phyloP scores from a whole-genome alignment of 495 filamentous ascomycete genomes.

The Neurospora sp. region DNA sequence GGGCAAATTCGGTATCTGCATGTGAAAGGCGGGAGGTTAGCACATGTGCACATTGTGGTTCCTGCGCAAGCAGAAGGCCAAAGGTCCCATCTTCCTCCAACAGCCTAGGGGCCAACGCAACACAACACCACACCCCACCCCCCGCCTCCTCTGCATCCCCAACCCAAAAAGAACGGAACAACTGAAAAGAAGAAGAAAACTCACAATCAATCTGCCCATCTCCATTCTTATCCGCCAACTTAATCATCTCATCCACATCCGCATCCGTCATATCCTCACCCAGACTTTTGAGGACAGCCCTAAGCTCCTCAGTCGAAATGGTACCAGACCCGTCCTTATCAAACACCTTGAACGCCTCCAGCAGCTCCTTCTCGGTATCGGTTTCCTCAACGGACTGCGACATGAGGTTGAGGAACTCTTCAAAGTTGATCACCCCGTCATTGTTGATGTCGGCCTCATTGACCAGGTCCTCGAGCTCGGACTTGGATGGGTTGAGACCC shows the following conservation, averaged over 20 bases:
- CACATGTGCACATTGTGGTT: neutral
- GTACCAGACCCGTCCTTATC: constrained; percentile 39
- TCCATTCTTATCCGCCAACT: constrained; percentile 36
- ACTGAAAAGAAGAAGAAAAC: neutral
- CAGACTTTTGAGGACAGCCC: constrained; percentile 34
- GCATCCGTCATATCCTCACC: constrained; percentile 37
- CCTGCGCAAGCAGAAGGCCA: neutral
- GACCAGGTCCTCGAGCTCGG: constrained; percentile 37
- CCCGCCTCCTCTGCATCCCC: neutral
- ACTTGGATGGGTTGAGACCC: constrained; percentile 32
- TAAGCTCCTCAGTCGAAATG: constrained; percentile 36
- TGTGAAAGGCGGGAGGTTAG: constrained; percentile 11
- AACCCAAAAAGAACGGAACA: neutral
- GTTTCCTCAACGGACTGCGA: constrained; percentile 26
- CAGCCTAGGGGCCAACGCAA: neutral
- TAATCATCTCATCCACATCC: constrained; percentile 40
- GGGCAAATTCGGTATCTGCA: constrained; percentile 87
- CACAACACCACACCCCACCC: neutral
- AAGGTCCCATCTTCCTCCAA: neutral
- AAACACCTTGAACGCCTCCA: constrained; percentile 39
- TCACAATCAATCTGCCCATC: constrained; percentile 40
- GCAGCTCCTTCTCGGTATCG: constrained; percentile 36
- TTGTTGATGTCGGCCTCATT: constrained; percentile 37
- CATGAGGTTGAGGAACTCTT: constrained; percentile 42
- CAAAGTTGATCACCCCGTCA: constrained; percentile 36